Conservation (phyloP, 352 stramenopile genomes). For the Elongisporangium undulatum region DNA sequence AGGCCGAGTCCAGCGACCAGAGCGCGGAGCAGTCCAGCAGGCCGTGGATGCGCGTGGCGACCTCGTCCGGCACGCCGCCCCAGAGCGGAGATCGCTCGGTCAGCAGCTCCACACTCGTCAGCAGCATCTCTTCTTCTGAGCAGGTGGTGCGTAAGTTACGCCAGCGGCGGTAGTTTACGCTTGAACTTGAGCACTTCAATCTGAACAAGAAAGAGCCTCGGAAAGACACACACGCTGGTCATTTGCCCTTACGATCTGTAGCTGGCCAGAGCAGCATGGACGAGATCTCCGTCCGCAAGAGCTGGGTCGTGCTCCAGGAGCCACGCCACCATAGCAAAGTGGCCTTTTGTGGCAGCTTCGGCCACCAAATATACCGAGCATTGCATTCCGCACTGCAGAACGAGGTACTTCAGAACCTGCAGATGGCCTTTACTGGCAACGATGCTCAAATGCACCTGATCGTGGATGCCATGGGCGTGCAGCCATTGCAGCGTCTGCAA, state of each 20-base stretch:
- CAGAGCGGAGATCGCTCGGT: neutral
- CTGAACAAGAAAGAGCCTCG: too few relatives aligned
- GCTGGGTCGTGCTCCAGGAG: neutral
- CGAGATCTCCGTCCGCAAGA: neutral
- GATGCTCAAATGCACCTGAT: neutral
- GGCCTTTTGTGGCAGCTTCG: neutral
- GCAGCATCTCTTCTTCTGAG: neutral
- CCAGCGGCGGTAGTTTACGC: neutral
- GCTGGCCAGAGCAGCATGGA: neutral
- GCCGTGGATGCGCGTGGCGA: neutral
- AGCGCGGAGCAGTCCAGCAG: conserved; percentile 20
- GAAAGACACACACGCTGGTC: too few relatives aligned
- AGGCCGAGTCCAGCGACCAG: conserved; percentile 38
- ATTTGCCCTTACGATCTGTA: too few relatives aligned
- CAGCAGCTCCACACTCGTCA: neutral
- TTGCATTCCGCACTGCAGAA: neutral
- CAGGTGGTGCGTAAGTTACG: neutral
- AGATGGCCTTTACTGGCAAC: neutral
- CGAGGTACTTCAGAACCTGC: neutral
- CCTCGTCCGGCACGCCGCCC: neutral
- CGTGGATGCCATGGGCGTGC: neutral
- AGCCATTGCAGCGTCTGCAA: neutral
- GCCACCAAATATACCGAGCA: neutral
- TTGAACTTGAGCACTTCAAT: neutral
- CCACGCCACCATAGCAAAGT: neutral